Conservation (phyloP, 1,139 yeast species). For the Candida sanyaensis region DNA sequence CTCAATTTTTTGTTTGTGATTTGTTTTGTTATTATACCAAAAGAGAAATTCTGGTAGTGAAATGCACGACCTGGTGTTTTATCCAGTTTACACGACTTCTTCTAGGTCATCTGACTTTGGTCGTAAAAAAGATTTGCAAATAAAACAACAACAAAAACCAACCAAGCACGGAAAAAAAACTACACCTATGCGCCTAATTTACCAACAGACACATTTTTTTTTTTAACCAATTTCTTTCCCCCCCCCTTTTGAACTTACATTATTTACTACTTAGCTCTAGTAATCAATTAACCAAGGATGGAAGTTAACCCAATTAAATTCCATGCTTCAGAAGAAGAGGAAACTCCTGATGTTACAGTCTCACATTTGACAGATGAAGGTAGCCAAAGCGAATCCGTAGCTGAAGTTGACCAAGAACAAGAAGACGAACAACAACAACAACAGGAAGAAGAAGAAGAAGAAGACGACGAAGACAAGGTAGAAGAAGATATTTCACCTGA, state of each 20-base stretch:
- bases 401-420: not conserved
- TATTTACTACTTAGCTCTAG: not conserved
- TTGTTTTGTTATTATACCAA: conserved; percentile 2
- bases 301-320: conserved; percentile 12
- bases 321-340: conserved; percentile 5
- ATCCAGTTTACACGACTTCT: not conserved
- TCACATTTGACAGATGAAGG: not conserved
- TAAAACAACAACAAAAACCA: not conserved
- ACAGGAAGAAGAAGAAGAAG: conserved; percentile 1
- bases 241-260: too few relatives aligned
- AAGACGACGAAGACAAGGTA: conserved; percentile 1
- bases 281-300: conserved; percentile 3
- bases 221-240: too few relatives aligned
- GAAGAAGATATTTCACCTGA: conserved; percentile 9
- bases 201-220: too few relatives aligned
- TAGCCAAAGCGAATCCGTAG: not conserved
- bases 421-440: not conserved
- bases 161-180: too few relatives aligned
- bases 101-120: not conserved
- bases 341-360: not conserved
- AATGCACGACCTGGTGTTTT: not conserved
- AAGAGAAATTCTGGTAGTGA: not conserved
- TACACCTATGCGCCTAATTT: too few relatives aligned
- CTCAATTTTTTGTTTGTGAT: not conserved
- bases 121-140: too few relatives aligned